Evolutionary conservation across 106 monocot species (phyloP), one percentile per base, ranked within the genome.

Genomic region (Acanthochlamys bracteata): DNA sequence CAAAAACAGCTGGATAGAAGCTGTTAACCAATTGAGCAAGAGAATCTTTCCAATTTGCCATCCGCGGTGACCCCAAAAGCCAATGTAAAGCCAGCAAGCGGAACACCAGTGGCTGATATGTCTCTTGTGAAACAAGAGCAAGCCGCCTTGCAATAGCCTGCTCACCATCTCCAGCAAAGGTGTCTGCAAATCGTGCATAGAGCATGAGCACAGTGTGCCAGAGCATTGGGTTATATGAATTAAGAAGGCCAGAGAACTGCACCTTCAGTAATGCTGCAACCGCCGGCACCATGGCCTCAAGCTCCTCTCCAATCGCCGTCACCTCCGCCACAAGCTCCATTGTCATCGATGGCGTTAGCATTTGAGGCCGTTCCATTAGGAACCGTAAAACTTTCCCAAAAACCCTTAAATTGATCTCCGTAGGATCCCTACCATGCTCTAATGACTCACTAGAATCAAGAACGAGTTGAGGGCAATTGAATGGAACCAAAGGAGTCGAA

Each of bases 231-330:
- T 88, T 76, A 69, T 82, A 88, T 54, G 84, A 82, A 69, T 76
- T 76, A 53, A 90, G 63, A 78, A 96, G 74, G 62, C 96, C 85
- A 67, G 80, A 88, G 79, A 96, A 90, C 70, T 88, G 86, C 78
- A 96, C 96, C 84, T 96, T 96, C 77, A 96, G 56, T 27, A 88
- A 75, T 15, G 92, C 78, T 25, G 86, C 81, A 7, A 86, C 73
- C 2, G 82, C 80, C 11, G 82, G 76, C 33, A 83, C 81, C 49
- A 67, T 73, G 25, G 54, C 62, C 66, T 84, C 90, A 68, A 88
- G 63, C 3, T 70, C 78, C 0, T 26, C 72, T 0, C 80, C 76
- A 42, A 96, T 77, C 24, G 72, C 65, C 27, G 63, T 60, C 33
- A 95, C 68, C 21, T 71, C 66, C 8, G 82, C 64, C 0, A 83